Evolutionary conservation across 129 eudicot genomes (phyloP).

Genomic region (Escallonia herrerae): DNA sequence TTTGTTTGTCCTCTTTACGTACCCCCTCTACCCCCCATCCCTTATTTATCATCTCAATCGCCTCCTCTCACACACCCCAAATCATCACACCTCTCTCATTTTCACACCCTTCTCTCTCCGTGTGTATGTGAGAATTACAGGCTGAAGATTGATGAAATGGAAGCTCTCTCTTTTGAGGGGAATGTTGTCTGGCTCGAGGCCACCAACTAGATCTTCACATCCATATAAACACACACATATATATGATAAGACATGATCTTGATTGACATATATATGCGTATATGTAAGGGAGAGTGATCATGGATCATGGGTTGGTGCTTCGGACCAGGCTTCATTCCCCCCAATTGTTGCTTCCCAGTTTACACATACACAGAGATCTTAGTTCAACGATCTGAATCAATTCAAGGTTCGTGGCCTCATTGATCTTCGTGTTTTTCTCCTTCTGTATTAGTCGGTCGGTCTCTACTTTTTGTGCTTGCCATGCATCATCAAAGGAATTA

Average conservation of each 20-base stretch:
- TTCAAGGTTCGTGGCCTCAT: not conserved
- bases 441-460: not conserved
- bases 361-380: no score
- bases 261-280: no score
- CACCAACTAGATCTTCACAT: conserved; percentile 21
- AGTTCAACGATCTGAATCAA: no score
- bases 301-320: conserved; percentile 9
- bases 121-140: not conserved
- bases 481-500: not conserved
- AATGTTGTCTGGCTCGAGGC: conserved; percentile 49
- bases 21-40: conserved; percentile 15
- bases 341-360: conserved; percentile 8
- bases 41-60: conserved; percentile 18
- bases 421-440: not conserved
- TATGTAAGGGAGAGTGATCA: not conserved
- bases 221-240: no score
- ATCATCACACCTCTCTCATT: not conserved
- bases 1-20: conserved; percentile 24
- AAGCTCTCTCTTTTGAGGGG: conserved; percentile 32
- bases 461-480: not conserved
- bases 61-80: conserved; percentile 2
- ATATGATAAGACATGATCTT: no score
- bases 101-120: not conserved
- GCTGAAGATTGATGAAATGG: conserved; percentile 2
- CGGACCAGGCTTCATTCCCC: conserved; percentile 71